Evolutionary conservation across 202 grass and related monocot species (phyloP).

Genomic region (Sporobolus alterniflorus): DNA sequence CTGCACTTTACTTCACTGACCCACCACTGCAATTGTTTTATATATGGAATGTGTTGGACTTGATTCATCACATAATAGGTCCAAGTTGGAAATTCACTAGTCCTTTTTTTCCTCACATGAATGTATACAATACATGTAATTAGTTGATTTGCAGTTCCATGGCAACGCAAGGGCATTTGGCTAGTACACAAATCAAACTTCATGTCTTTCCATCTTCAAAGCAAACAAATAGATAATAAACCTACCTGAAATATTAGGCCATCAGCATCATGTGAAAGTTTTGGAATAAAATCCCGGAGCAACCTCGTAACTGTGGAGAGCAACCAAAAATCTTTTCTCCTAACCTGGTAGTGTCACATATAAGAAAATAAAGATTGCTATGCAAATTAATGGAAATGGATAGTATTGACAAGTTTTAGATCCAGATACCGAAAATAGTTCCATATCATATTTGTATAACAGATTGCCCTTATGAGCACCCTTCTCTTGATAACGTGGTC

Average conservation of each 20-base stretch:
- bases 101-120: no score
- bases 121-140: no score
- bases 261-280: constrained; percentile 92
- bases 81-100: no score
- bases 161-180: no score
- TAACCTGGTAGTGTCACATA: constrained; percentile 59
- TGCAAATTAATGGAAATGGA: constrained; percentile 2
- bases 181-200: not conserved
- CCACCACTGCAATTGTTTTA: no score
- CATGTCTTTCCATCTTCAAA: not conserved
- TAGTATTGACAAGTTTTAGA: not conserved
- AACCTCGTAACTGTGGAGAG: constrained; percentile 72
- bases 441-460: constrained; percentile 97
- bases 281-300: constrained; percentile 85
- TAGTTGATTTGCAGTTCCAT: no score
- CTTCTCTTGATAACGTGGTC: constrained; percentile 76
- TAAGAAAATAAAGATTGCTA: constrained; percentile 16
- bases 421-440: constrained; percentile 85
- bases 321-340: constrained; percentile 98
- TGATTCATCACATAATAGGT: no score
- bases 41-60: no score
- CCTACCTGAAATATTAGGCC: constrained; percentile 99
- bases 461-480: constrained; percentile 73
- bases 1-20: no score
- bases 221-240: not conserved